These are phyloP conservation scores for Leccinum variicolor DNA, from an alignment of 768 basidiomycete species.

Conservation along the genomic window DNA sequence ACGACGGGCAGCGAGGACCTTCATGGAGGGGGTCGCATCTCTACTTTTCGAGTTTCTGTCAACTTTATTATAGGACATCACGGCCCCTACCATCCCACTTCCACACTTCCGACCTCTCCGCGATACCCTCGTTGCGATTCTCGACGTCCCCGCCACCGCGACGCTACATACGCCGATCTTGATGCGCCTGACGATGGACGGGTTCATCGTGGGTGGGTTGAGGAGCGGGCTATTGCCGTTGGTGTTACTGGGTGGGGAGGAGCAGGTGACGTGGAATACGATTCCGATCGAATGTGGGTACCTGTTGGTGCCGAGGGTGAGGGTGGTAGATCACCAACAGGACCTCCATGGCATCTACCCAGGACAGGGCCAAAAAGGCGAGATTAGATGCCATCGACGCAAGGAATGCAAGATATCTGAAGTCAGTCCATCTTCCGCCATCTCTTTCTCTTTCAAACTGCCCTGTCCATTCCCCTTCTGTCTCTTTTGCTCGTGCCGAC, in stretches of 20 bases:
- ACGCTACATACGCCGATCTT: conserved; percentile 59
- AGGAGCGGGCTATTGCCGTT: conserved; percentile 63
- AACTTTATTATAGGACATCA: too few relatives aligned
- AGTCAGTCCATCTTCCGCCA: too few relatives aligned
- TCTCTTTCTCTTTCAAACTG: too few relatives aligned
- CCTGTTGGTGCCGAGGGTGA: conserved; percentile 58
- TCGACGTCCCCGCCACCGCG: conserved; percentile 60
- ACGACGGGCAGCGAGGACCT: too few relatives aligned
- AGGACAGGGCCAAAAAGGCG: too few relatives aligned
- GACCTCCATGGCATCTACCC: too few relatives aligned
- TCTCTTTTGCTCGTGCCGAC: too few relatives aligned
- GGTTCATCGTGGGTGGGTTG: conserved; percentile 78
- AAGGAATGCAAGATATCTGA: too few relatives aligned
- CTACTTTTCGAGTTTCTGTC: too few relatives aligned
- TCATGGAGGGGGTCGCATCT: too few relatives aligned
- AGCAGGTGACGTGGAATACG: conserved; percentile 36
- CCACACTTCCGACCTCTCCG: conserved; percentile 59
- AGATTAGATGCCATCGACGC: too few relatives aligned
- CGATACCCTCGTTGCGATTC: conserved; percentile 62
- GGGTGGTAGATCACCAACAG: conserved; percentile 38
- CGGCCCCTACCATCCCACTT: conserved; percentile 26
- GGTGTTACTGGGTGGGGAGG: conserved; percentile 72
- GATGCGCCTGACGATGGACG: conserved; percentile 55
- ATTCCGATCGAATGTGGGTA: conserved; percentile 60
- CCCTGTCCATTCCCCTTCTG: too few relatives aligned